Evolutionary conservation across 2,329 filamentous ascomycete species (phyloP).

Genomic region (Sordariomycetes sp.): DNA sequence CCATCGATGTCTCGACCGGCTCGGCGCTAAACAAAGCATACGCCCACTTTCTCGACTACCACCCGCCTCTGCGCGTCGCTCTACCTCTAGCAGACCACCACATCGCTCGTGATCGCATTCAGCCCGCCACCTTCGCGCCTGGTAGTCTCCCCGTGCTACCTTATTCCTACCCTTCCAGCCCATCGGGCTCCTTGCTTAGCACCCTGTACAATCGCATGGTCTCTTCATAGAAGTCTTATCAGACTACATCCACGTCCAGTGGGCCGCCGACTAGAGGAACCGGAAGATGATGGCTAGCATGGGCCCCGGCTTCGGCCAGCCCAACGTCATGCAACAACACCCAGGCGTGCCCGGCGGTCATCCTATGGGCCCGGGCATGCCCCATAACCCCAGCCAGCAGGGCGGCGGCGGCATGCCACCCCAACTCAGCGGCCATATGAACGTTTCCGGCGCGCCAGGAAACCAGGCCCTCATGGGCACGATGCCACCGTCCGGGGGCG

Average conservation of each 20-base stretch:
- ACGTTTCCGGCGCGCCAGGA: constrained; percentile 55
- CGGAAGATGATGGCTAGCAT: constrained; percentile 60
- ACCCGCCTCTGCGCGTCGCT: background rate
- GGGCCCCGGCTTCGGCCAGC: constrained; percentile 55
- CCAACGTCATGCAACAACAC: constrained; percentile 59
- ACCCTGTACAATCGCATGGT: constrained; percentile 4
- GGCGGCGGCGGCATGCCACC: constrained; percentile 53
- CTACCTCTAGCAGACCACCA: background rate
- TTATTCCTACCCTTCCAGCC: background rate
- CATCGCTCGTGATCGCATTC: background rate
- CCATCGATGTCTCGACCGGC: background rate
- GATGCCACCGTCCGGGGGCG: constrained; percentile 58
- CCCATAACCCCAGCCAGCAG: constrained; percentile 59
- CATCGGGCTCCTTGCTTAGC: background rate
- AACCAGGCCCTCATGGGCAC: constrained; percentile 65
- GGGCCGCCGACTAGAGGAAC: constrained; percentile 35
- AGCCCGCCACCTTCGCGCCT: background rate
- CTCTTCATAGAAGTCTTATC: constrained; percentile 8
- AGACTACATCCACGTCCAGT: constrained; percentile 50
- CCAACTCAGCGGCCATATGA: constrained; percentile 56
- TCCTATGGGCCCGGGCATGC: constrained; percentile 51
- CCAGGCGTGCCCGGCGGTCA: constrained; percentile 54
- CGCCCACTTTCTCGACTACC: background rate
- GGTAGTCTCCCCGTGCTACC: background rate
- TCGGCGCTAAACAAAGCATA: background rate